phyloP scores from a whole-genome alignment of 352 stramenopile genomes.

The Phytophthora uliginosa region DNA sequence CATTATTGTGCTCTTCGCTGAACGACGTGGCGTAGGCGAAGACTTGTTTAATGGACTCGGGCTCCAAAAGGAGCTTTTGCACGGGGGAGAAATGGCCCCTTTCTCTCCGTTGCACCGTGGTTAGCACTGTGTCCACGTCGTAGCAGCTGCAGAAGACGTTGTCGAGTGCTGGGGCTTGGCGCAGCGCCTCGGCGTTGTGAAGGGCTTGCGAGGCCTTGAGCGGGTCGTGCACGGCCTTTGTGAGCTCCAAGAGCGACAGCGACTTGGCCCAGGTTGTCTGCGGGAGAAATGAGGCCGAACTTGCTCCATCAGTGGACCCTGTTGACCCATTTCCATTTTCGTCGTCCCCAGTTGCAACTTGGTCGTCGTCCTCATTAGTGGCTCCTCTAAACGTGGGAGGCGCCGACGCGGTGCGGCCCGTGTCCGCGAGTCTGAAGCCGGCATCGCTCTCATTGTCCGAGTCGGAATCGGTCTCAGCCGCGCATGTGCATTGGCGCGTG shows the following conservation, averaged over 20 bases:
- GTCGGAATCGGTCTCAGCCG: constrained; percentile 77
- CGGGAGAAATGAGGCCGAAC: constrained; percentile 7
- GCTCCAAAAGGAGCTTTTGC: constrained; percentile 71
- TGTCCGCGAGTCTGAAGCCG: constrained; percentile 2
- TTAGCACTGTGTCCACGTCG: constrained; percentile 74
- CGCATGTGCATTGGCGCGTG: constrained; percentile 75
- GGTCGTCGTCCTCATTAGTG: constrained; percentile 3
- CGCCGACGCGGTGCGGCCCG: constrained; percentile 13
- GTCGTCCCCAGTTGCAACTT: neutral
- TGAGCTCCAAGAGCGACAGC: constrained; percentile 44
- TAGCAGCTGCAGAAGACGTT: constrained; percentile 88
- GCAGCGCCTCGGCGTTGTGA: constrained; percentile 77
- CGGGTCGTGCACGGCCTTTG: constrained; percentile 53
- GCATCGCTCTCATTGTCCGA: constrained; percentile 67
- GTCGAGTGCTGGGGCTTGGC: constrained; percentile 63
- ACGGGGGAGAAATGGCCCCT: constrained; percentile 68
- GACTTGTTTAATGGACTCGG: constrained; percentile 67
- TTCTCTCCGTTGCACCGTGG: constrained; percentile 69
- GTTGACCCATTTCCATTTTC: constrained; percentile 16
- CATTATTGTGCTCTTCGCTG: constrained; percentile 14
- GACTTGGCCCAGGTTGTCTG: constrained; percentile 33
- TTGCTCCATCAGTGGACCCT: neutral
- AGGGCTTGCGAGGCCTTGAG: constrained; percentile 76
- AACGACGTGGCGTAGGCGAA: constrained; percentile 69
- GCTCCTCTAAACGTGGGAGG: constrained; percentile 11